Conservation (phyloP, 2,329 filamentous ascomycete genomes). For the Scedosporium apiospermum region DNA sequence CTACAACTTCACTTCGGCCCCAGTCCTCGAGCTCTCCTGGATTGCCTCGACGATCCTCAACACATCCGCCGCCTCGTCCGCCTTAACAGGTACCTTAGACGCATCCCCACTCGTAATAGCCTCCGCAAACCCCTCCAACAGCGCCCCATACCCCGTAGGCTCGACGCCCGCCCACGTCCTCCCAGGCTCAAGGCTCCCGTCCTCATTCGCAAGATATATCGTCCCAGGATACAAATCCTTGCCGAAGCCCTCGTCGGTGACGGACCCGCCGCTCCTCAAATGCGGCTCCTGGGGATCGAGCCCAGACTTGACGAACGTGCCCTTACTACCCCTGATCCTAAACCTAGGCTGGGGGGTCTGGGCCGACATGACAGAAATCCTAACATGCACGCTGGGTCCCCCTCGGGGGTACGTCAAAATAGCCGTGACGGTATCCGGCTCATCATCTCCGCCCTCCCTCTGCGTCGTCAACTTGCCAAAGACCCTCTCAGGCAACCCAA, state of each 20-base stretch:
- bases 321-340: constrained; percentile 68
- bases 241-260: constrained; percentile 55
- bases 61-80: constrained; percentile 42
- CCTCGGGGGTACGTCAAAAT: constrained; percentile 56
- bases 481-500: constrained; percentile 58
- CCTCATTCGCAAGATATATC: constrained; percentile 47
- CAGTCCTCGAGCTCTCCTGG: constrained; percentile 37
- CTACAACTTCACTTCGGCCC: constrained; percentile 30
- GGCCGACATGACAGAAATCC: constrained; percentile 58
- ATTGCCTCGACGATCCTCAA: constrained; percentile 43
- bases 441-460: constrained; percentile 39
- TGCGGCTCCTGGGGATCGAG: constrained; percentile 71
- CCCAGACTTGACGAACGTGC: constrained; percentile 62
- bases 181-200: constrained; percentile 39
- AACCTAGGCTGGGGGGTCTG: constrained; percentile 63
- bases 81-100: constrained; percentile 42
- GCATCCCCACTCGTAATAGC: constrained; percentile 37
- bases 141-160: constrained; percentile 58
- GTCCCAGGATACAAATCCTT: constrained; percentile 43
- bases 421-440: constrained; percentile 51
- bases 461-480: constrained; percentile 61
- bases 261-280: constrained; percentile 53
- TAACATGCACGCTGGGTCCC: constrained; percentile 58
- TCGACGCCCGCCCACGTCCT: constrained; percentile 44
- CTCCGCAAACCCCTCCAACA: constrained; percentile 48